Evolutionary conservation across 2,329 filamentous ascomycete genomes (phyloP).

Genomic region (Hysterium pulicare): DNA sequence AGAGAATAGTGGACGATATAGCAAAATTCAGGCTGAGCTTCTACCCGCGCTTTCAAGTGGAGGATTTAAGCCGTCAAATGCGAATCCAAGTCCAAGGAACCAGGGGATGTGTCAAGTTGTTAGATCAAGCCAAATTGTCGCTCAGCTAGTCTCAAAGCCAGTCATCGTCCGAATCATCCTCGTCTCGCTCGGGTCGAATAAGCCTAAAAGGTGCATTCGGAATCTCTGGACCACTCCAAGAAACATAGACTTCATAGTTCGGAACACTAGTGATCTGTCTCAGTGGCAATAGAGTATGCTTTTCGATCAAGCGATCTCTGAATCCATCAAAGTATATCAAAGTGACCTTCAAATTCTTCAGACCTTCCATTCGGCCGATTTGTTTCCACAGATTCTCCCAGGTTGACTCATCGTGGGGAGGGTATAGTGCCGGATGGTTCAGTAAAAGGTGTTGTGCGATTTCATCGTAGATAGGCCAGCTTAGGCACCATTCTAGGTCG

Average conservation of each 20-base stretch:
- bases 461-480: constrained; percentile 22
- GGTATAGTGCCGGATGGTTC: constrained; percentile 15
- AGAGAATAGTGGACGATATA: too few relatives aligned
- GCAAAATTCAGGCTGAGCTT: too few relatives aligned
- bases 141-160: background rate
- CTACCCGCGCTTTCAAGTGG: too few relatives aligned
- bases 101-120: too few relatives aligned
- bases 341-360: constrained; percentile 13
- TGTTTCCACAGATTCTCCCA: constrained; percentile 23
- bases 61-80: too few relatives aligned
- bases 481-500: constrained; percentile 16
- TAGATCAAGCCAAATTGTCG: background rate
- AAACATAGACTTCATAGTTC: constrained; percentile 16
- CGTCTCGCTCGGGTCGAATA: background rate
- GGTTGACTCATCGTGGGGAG: constrained; percentile 21
- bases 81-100: too few relatives aligned
- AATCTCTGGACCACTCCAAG: constrained; percentile 14
- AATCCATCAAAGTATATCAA: constrained; percentile 19
- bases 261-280: constrained; percentile 11
- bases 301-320: constrained; percentile 15
- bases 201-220: constrained; percentile 30
- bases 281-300: constrained; percentile 15
- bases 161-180: background rate
- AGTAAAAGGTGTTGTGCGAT: constrained; percentile 15
- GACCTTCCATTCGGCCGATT: constrained; percentile 14